These are phyloP conservation scores for Suhomyces guaymorum DNA, from an alignment of 1,139 yeast species.

Conservation along the genomic window DNA sequence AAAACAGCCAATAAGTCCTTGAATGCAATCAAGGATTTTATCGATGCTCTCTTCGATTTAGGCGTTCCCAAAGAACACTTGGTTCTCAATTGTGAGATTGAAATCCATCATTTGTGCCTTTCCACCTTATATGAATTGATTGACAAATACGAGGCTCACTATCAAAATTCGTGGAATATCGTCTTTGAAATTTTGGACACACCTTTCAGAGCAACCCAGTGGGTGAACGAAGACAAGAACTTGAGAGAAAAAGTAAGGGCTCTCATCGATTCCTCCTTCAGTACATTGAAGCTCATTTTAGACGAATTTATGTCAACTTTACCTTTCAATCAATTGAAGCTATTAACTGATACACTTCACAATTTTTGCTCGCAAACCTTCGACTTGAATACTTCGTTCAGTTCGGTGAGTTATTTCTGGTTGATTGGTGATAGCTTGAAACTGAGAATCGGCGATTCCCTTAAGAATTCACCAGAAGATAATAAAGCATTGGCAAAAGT, in stretches of 20 bases:
- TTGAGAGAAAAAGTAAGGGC: conserved; percentile 45
- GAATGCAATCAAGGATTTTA: conserved; percentile 35
- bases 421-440: conserved; percentile 74
- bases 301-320: conserved; percentile 78
- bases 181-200: conserved; percentile 70
- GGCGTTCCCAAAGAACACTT: conserved; percentile 45
- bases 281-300: conserved; percentile 75
- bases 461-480: neutral
- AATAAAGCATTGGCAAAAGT: neutral
- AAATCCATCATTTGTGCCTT: conserved; percentile 62
- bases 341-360: conserved; percentile 68
- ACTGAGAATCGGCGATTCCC: conserved; percentile 20
- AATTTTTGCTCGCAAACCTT: conserved; percentile 68
- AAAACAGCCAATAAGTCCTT: conserved; percentile 40
- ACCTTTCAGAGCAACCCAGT: conserved; percentile 49
- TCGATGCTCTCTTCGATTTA: conserved; percentile 33
- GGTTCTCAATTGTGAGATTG: conserved; percentile 57
- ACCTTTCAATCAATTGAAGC: conserved; percentile 61
- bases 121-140: conserved; percentile 67
- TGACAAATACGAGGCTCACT: conserved; percentile 65
- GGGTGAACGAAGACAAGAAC: conserved; percentile 26
- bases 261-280: conserved; percentile 67
- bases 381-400: conserved; percentile 84
- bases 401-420: conserved; percentile 92
- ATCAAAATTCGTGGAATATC: conserved; percentile 64